These are phyloP conservation scores for Mucor lusitanicus DNA, from an alignment of 371 early-diverging fungal species.

Conservation along the genomic window DNA sequence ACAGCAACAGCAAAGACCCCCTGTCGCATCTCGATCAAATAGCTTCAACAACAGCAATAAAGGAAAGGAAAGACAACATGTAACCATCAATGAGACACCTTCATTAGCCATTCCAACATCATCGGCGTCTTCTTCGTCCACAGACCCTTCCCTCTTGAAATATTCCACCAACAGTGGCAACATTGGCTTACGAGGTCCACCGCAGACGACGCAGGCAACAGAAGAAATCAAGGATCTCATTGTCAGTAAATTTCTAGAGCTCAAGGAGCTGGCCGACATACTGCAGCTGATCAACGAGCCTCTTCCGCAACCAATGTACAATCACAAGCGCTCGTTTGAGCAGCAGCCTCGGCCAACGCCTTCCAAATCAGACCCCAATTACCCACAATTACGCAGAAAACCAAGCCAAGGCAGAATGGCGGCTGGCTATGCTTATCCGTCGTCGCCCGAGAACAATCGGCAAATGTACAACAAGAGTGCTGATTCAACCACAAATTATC, in stretches of 20 bases:
- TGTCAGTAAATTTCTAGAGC: constrained; percentile 5
- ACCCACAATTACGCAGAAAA: not conserved
- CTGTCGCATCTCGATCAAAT: not conserved
- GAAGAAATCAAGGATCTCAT: constrained; percentile 18
- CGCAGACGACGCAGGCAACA: not conserved
- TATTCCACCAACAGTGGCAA: not conserved
- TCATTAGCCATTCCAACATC: not conserved
- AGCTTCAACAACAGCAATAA: not conserved
- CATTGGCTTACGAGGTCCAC: not conserved
- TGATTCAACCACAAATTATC: not conserved
- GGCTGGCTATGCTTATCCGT: not conserved
- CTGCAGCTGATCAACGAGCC: not conserved
- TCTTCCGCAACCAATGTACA: not conserved
- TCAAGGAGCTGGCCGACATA: constrained; percentile 25
- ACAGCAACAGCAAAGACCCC: not conserved
- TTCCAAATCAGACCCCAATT: constrained; percentile 7
- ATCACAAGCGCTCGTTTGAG: not conserved
- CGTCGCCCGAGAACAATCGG: not conserved
- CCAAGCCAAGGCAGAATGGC: not conserved
- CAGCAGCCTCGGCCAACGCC: not conserved
- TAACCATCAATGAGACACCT: not conserved
- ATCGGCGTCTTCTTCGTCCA: not conserved
- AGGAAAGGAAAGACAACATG: not conserved
- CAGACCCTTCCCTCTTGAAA: not conserved
- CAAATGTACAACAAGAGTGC: not conserved